These are phyloP conservation scores for Penicillium antarcticum DNA, from an alignment of 495 filamentous ascomycete genomes.

Conservation along the genomic window DNA sequence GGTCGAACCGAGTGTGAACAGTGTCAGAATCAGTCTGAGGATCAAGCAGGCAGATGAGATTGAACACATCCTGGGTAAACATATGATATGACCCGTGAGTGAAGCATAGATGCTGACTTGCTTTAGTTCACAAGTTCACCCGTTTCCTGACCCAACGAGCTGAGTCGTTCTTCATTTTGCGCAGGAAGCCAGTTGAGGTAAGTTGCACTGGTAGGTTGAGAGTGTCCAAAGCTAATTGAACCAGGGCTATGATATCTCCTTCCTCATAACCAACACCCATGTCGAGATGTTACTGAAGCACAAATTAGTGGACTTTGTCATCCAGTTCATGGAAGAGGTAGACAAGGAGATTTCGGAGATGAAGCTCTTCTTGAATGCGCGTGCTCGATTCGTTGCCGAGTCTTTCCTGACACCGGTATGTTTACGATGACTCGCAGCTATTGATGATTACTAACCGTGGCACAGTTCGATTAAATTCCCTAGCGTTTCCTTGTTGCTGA, in stretches of 20 bases:
- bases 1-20: conserved; percentile 87
- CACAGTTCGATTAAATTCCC: conserved; percentile 40
- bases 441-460: conserved; percentile 1
- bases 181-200: conserved; percentile 94
- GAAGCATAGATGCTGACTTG: no score
- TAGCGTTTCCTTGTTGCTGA: conserved; percentile 11
- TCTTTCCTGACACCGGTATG: conserved; percentile 94
- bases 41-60: conserved; percentile 99
- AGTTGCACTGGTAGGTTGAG: neutral
- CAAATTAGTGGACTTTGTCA: conserved; percentile 97
- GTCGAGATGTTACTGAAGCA: conserved; percentile 98
- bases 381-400: conserved; percentile 96
- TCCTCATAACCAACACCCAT: conserved; percentile 97
- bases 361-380: conserved; percentile 98
- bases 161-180: conserved; percentile 94
- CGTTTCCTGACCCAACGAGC: conserved; percentile 93
- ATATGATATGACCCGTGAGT: no score
- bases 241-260: conserved; percentile 97
- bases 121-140: conserved; percentile 92
- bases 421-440: neutral
- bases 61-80: conserved; percentile 62
- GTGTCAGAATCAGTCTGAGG: conserved; percentile 90
- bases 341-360: conserved; percentile 99
- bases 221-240: conserved; percentile 1
- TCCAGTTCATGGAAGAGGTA: conserved; percentile 98